phyloP scores from a whole-genome alignment of 306 rosid genomes.

The Lathyrus tuberosus region DNA sequence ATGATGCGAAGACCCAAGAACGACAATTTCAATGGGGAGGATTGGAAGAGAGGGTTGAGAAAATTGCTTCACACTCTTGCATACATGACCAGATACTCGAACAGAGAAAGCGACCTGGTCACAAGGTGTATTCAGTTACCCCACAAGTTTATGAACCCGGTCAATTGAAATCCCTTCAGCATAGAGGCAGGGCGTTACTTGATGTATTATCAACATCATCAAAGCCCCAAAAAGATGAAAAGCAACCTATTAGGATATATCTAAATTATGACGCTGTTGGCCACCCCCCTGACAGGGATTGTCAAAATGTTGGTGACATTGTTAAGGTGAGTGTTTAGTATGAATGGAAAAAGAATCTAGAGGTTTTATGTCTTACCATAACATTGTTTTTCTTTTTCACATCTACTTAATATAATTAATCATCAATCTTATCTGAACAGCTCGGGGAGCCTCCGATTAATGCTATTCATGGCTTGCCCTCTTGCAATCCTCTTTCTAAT shows the following conservation, averaged over 20 bases:
- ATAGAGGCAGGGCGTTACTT: slow-evolving; percentile 78
- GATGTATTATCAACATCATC: slow-evolving; percentile 52
- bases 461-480: slow-evolving; percentile 60
- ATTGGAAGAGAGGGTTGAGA: slow-evolving; percentile 49
- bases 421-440: slow-evolving; percentile 48
- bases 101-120: slow-evolving; percentile 90
- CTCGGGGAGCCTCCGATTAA: slow-evolving; percentile 87
- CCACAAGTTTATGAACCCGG: slow-evolving; percentile 76
- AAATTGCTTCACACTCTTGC: slow-evolving; percentile 84
- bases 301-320: slow-evolving; percentile 74
- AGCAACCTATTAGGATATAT: slow-evolving; percentile 88
- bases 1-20: slow-evolving; percentile 54
- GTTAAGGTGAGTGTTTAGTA: slow-evolving; percentile 69
- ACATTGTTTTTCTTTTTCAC: slow-evolving; percentile 33
- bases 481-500: slow-evolving; percentile 77
- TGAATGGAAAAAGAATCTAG: slow-evolving; percentile 15
- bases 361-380: slow-evolving; percentile 17
- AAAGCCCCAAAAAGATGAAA: slow-evolving; percentile 57
- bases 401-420: slow-evolving; percentile 23
- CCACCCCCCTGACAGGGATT: slow-evolving; percentile 92
- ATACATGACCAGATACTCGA: slow-evolving; percentile 93
- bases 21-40: slow-evolving; percentile 47
- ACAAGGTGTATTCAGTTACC: slow-evolving; percentile 81
- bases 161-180: slow-evolving; percentile 54
- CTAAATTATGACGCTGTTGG: slow-evolving; percentile 98